phyloP scores from a whole-genome alignment of 2,329 filamentous ascomycete genomes.

The Ceratocystis papillata region DNA sequence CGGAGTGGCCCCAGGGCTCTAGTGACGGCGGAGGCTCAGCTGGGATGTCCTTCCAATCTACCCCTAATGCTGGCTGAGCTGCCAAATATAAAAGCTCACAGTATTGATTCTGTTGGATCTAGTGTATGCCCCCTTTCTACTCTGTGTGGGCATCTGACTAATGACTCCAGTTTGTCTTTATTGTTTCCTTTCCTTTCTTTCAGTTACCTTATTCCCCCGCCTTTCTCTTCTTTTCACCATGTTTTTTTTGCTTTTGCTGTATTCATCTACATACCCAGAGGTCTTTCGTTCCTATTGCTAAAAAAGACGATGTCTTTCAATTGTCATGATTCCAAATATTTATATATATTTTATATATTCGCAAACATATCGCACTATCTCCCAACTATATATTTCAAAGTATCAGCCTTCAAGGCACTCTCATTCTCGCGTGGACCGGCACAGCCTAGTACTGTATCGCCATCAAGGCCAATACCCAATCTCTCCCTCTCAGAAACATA shows the following conservation, averaged over 20 bases:
- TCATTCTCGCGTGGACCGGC: background rate
- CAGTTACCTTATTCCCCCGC: background rate
- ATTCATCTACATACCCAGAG: background rate
- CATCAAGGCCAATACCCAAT: background rate
- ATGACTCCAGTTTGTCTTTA: constrained; percentile 3
- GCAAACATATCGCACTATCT: background rate
- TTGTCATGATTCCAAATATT: background rate
- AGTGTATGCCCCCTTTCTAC: background rate
- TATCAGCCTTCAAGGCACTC: background rate
- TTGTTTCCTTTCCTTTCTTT: constrained; percentile 5
- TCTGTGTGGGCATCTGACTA: background rate
- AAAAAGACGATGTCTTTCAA: background rate
- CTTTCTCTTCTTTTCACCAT: constrained; percentile 11
- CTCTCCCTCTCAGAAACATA: background rate
- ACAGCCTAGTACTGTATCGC: background rate
- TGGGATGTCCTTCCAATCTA: background rate
- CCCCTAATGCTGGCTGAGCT: background rate
- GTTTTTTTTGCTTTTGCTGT: background rate
- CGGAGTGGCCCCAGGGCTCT: background rate
- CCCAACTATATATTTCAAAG: background rate
- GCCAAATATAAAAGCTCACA: background rate
- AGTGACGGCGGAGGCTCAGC: background rate
- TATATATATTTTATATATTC: background rate
- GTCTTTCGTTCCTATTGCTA: background rate
- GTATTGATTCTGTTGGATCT: background rate